phyloP scores from a whole-genome alignment of 345 rosid genomes.

The Eucalyptus marginata region DNA sequence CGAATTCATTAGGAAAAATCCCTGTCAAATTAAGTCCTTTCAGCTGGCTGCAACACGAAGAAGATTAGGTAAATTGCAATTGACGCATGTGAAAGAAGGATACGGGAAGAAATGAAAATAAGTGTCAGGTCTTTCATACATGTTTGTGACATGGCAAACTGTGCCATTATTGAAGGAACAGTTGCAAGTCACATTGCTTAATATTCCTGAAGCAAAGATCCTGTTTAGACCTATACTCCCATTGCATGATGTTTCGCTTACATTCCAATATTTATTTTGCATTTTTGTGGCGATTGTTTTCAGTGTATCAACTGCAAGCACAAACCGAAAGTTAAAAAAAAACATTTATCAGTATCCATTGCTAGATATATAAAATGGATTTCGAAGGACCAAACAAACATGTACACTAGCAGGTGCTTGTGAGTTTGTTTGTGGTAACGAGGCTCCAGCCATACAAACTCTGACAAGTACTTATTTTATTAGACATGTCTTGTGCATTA shows the following conservation, averaged over 20 bases:
- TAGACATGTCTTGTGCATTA: neutral
- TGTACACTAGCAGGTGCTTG: neutral
- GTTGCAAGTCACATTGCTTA: slow-evolving; percentile 34
- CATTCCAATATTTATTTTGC: slow-evolving; percentile 7
- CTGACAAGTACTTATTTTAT: neutral
- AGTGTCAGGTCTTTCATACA: slow-evolving; percentile 17
- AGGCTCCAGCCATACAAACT: neutral
- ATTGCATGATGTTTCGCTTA: slow-evolving; percentile 26
- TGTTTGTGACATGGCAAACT: slow-evolving; percentile 41
- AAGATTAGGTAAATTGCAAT: neutral
- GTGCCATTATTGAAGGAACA: slow-evolving; percentile 17
- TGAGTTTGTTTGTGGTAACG: neutral
- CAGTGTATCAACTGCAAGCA: slow-evolving; percentile 32
- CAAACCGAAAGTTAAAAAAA: neutral
- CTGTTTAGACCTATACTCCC: slow-evolving; percentile 17
- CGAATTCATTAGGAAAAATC: slow-evolving; percentile 48
- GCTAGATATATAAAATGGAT: neutral
- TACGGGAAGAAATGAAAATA: neutral
- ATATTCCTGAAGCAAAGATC: neutral
- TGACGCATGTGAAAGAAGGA: neutral
- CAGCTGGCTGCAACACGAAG: slow-evolving; percentile 22
- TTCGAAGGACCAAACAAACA: neutral
- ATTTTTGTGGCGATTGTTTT: slow-evolving; percentile 30
- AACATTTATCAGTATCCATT: neutral
- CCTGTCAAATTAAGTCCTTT: slow-evolving; percentile 53